Evolutionary conservation across 768 basidiomycete species (phyloP).

Genomic region (Suillus subluteus): DNA sequence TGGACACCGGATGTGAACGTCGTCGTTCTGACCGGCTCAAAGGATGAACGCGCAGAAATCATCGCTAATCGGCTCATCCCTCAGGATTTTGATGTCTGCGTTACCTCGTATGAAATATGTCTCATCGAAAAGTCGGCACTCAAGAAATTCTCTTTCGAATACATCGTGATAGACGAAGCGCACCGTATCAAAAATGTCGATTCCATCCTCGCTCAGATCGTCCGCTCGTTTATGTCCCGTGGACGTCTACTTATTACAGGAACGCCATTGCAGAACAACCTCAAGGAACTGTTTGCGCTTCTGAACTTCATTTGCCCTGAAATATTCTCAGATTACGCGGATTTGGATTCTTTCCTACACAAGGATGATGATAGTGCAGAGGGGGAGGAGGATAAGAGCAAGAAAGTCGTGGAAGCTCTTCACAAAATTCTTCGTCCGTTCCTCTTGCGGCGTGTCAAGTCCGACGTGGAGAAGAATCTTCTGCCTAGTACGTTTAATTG

Average conservation of each 20-base stretch:
- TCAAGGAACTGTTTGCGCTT: slow-evolving; percentile 92
- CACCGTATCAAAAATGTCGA: slow-evolving; percentile 99
- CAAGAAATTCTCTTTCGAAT: slow-evolving; percentile 96
- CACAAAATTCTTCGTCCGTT: slow-evolving; percentile 98
- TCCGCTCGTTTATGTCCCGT: slow-evolving; percentile 85
- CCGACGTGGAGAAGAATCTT: slow-evolving; percentile 95
- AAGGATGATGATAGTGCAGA: slow-evolving; percentile 75
- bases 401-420: slow-evolving; percentile 93
- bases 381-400: slow-evolving; percentile 81
- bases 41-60: slow-evolving; percentile 86
- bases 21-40: slow-evolving; percentile 80
- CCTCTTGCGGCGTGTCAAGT: slow-evolving; percentile 90
- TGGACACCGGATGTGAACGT: slow-evolving; percentile 92
- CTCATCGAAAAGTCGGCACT: slow-evolving; percentile 91
- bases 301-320: slow-evolving; percentile 97
- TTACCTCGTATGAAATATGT: slow-evolving; percentile 97
- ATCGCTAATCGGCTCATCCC: slow-evolving; percentile 80
- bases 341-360: slow-evolving; percentile 92
- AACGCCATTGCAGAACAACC: slow-evolving; percentile 94
- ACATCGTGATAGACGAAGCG: slow-evolving; percentile 98
- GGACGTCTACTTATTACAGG: slow-evolving; percentile 95
- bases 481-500: slow-evolving; percentile 65
- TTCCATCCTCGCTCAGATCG: slow-evolving; percentile 93
- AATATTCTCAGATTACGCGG: slow-evolving; percentile 89
- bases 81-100: slow-evolving; percentile 90